Evolutionary conservation across 2,329 filamentous ascomycete genomes (phyloP).

Genomic region (Clonostachys rhizophaga): DNA sequence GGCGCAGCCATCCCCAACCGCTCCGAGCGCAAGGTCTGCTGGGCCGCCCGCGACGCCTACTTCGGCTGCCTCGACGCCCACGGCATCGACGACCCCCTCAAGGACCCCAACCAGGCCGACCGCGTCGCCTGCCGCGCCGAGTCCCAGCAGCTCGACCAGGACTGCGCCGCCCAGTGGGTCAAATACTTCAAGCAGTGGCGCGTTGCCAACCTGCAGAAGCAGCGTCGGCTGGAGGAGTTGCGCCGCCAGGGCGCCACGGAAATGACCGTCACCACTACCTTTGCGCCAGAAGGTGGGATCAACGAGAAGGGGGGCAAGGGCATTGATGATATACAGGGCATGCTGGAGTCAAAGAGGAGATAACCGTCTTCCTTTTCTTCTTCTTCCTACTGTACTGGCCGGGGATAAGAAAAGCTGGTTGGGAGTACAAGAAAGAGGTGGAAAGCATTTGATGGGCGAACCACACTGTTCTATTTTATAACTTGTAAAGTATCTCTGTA

Average conservation of each 20-base stretch:
- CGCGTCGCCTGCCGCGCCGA: constrained; percentile 32
- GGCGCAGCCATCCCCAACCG: constrained; percentile 76
- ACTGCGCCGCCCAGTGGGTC: constrained; percentile 91
- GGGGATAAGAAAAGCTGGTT: too few species aligned
- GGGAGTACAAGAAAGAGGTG: too few species aligned
- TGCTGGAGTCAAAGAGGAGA: constrained; percentile 28
- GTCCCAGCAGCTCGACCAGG: constrained; percentile 64
- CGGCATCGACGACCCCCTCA: constrained; percentile 67
- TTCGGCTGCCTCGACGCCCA: constrained; percentile 82
- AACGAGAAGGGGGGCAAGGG: constrained; percentile 18
- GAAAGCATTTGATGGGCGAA: too few species aligned
- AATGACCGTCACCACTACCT: constrained; percentile 38
- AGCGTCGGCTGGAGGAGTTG: constrained; percentile 71
- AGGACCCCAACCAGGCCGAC: constrained; percentile 30
- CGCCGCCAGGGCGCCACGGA: constrained; percentile 66
- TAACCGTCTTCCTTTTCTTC: constrained; percentile 8
- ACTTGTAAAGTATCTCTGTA: too few species aligned
- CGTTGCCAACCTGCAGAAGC: constrained; percentile 87
- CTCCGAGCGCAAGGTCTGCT: constrained; percentile 77
- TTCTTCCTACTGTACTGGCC: too few species aligned
- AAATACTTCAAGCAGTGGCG: constrained; percentile 98
- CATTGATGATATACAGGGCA: constrained; percentile 29
- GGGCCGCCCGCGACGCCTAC: constrained; percentile 83
- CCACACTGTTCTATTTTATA: too few species aligned
- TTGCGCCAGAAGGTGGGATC: constrained; percentile 24